Conservation (phyloP, 2,329 filamentous ascomycete genomes). For the Fusarium chlamydosporum region DNA sequence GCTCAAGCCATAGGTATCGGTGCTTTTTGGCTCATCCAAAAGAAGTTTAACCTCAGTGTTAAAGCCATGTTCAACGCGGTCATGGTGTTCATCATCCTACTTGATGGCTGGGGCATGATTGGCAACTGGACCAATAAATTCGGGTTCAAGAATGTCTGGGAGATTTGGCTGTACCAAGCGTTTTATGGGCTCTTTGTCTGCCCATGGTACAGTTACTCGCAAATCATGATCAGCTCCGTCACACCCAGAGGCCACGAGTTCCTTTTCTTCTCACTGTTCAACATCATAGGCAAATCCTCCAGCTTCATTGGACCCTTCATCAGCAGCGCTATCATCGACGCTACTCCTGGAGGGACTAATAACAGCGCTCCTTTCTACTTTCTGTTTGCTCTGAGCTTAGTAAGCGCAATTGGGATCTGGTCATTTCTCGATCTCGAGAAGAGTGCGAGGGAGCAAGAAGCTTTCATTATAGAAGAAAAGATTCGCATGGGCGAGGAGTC, state of each 20-base stretch:
- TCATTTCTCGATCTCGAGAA: conserved; percentile 72
- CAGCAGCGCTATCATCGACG: conserved; percentile 77
- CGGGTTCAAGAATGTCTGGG: conserved; percentile 63
- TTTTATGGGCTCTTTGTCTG: conserved; percentile 77
- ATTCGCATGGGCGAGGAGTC: conserved; percentile 35
- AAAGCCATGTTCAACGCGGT: conserved; percentile 79
- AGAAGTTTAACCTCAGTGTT: conserved; percentile 69
- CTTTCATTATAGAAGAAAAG: conserved; percentile 62
- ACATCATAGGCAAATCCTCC: conserved; percentile 76
- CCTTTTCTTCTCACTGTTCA: conserved; percentile 78
- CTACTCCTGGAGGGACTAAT: conserved; percentile 66
- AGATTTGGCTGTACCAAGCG: conserved; percentile 62
- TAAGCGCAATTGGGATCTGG: conserved; percentile 67
- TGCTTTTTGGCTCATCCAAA: conserved; percentile 72
- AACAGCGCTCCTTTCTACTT: conserved; percentile 77
- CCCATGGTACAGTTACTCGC: conserved; percentile 78
- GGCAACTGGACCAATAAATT: conserved; percentile 62
- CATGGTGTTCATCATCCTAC: conserved; percentile 71
- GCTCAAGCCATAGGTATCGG: conserved; percentile 75
- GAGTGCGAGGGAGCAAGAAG: conserved; percentile 70
- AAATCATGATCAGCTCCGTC: conserved; percentile 79
- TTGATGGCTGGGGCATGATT: conserved; percentile 66
- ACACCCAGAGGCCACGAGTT: conserved; percentile 78
- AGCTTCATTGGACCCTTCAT: conserved; percentile 78
- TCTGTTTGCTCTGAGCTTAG: conserved; percentile 69